Evolutionary conservation across 768 basidiomycete species (phyloP).

Genomic region (Trametes gibbosa): DNA sequence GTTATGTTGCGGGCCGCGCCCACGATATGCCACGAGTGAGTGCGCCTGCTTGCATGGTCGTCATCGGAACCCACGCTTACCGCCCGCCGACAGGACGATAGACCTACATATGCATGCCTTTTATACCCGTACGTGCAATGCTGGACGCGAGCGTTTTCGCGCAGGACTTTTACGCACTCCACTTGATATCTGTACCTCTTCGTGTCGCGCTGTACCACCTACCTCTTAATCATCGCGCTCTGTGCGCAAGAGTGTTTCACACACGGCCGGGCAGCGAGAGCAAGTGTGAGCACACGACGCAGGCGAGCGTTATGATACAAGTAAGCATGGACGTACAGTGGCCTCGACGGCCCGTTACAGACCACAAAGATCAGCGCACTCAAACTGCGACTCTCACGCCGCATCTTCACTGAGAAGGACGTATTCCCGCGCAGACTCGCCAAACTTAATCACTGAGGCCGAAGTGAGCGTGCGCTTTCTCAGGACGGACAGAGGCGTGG

Average conservation of each 20-base stretch:
- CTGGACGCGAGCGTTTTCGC: not conserved
- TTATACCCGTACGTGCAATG: not conserved
- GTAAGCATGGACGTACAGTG: constrained; percentile 5
- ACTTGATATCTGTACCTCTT: not conserved
- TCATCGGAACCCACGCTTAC: not conserved
- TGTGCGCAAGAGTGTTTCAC: too few species aligned
- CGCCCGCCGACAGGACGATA: not conserved
- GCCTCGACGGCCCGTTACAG: not conserved
- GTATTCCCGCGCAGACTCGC: constrained; percentile 77
- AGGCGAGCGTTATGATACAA: not conserved
- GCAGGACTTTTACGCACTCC: not conserved
- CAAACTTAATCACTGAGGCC: constrained; percentile 77
- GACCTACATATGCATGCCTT: not conserved
- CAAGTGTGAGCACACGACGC: not conserved
- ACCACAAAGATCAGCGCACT: not conserved
- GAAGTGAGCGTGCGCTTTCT: constrained; percentile 7
- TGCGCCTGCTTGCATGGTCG: not conserved
- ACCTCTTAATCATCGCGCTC: not conserved
- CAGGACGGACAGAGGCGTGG: not conserved
- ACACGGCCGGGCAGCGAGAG: too few species aligned
- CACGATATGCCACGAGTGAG: not conserved
- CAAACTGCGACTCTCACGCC: constrained; percentile 9
- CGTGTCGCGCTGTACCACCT: not conserved
- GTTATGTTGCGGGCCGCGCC: too few species aligned
- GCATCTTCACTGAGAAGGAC: constrained; percentile 83